phyloP scores from a whole-genome alignment of 495 filamentous ascomycete species.

The Corynascus novoguineensis region DNA sequence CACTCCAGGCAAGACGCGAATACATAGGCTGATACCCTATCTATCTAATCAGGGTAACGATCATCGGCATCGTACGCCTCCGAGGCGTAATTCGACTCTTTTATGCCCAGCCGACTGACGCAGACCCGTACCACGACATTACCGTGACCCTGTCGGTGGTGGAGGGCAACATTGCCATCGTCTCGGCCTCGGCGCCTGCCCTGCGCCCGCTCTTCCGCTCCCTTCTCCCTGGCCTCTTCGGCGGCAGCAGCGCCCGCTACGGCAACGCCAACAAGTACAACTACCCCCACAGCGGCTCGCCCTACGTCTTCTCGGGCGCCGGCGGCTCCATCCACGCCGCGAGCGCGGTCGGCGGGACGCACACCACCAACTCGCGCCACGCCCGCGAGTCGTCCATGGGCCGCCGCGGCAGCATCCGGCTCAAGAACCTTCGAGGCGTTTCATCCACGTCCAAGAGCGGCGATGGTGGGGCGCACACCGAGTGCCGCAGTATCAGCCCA shows the following conservation, averaged over 20 bases:
- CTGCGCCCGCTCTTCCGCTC: constrained; percentile 32
- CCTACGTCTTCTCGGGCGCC: constrained; percentile 3
- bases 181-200: constrained; percentile 40
- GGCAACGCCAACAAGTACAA: constrained; percentile 7
- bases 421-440: constrained; percentile 4
- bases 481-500: constrained; percentile 12
- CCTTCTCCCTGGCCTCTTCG: constrained; percentile 13
- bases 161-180: constrained; percentile 48
- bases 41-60: constrained; percentile 36
- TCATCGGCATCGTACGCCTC: constrained; percentile 38
- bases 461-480: constrained; percentile 6
- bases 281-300: background rate
- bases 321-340: background rate
- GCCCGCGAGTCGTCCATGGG: background rate
- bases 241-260: constrained; percentile 3
- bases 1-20: no score
- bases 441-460: background rate
- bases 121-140: constrained; percentile 29
- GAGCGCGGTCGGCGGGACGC: background rate
- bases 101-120: constrained; percentile 12
- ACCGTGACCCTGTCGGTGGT: constrained; percentile 43
- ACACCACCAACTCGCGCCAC: background rate
- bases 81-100: constrained; percentile 18
- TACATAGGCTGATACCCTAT: no score
- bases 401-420: background rate